Conservation (phyloP, 73 alveolate species). For the Paramecium caudatum region DNA sequence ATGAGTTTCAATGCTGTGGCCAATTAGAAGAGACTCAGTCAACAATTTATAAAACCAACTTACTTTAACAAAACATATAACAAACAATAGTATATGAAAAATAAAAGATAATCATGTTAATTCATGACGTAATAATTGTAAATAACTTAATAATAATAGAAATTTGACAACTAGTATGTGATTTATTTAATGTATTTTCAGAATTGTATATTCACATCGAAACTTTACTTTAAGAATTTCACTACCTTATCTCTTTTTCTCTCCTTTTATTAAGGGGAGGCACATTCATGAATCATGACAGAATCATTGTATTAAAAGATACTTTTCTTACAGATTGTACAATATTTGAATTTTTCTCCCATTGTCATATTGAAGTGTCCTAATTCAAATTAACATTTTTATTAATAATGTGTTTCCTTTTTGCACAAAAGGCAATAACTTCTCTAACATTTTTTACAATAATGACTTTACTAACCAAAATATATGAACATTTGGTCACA, state of each 20-base stretch:
- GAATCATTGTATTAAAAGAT: too few species aligned
- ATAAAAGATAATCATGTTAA: not conserved
- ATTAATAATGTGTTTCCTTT: not conserved
- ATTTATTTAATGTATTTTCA: not conserved
- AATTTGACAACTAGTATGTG: conserved; percentile 45
- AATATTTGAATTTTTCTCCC: not conserved
- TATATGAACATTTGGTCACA: not conserved
- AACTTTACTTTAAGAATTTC: too few species aligned
- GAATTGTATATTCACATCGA: too few species aligned
- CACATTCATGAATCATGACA: too few species aligned
- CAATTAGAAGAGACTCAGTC: conserved; percentile 5
- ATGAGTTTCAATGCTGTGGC: not conserved
- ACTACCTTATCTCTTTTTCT: too few species aligned
- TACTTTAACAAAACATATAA: conserved; percentile 4
- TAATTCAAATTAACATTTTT: not conserved
- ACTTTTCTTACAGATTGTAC: not conserved
- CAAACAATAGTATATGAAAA: not conserved
- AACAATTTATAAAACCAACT: conserved; percentile 11
- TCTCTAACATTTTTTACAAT: not conserved
- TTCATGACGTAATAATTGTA: not conserved
- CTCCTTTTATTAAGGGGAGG: too few species aligned
- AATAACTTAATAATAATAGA: not conserved
- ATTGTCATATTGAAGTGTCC: not conserved
- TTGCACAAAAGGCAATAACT: not conserved
- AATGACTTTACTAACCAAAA: not conserved